Evolutionary conservation across 2,329 filamentous ascomycete genomes (phyloP), one percentile per base, ranked within the genome.

Genomic region (Fusarium solani-melongenae): DNA sequence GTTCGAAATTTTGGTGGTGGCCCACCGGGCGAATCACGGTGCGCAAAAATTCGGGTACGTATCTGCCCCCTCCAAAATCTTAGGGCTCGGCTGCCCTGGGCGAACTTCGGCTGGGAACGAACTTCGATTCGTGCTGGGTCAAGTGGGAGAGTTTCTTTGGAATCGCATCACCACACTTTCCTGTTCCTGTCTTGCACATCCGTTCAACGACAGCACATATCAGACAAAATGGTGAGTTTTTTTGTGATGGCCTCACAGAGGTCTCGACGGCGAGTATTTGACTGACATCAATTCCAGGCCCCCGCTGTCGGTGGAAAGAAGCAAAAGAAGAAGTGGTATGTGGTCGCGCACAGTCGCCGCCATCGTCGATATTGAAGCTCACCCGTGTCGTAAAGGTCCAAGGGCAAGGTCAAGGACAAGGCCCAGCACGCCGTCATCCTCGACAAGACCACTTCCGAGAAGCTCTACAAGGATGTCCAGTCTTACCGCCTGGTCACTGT

Each of bases 391-490:
- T 58, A 62, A 76, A 78, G 76, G 77, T 85, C 84, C 72, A 85
- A 85, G 82, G 82, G 83, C 79, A 89, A 86, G 95, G 96, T 99
- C 91, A 99, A 99, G 96, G 96, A 99, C 92, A 99, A 99, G 95
- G 96, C 96, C 88, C 93, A 98, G 87, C 96, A 99, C 92, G 94
- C 94, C 87, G 96, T 99, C 88, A 91, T 98, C 84, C 94, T 99
- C 88, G 96, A 99, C 91, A 99, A 99, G 92, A 85, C 90, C 88
- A 98, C 93, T 84, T 93, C 93, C 80, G 96, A 99, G 89, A 98
- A 97, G 91, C 95, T 99, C 87, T 93, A 98, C 91, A 99, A 99
- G 91, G 96, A 99, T 92, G 97, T 99, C 82, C 96, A 98, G 88
- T 98, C 96, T 77, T 99, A 98, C 93, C 95, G 96, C 84, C 95